Percentiles rank a stretch among this genome's conserved stretches.
phyloP scores from a whole-genome alignment of 2,329 filamentous ascomycete species.

The Fusarium denticulatum region DNA sequence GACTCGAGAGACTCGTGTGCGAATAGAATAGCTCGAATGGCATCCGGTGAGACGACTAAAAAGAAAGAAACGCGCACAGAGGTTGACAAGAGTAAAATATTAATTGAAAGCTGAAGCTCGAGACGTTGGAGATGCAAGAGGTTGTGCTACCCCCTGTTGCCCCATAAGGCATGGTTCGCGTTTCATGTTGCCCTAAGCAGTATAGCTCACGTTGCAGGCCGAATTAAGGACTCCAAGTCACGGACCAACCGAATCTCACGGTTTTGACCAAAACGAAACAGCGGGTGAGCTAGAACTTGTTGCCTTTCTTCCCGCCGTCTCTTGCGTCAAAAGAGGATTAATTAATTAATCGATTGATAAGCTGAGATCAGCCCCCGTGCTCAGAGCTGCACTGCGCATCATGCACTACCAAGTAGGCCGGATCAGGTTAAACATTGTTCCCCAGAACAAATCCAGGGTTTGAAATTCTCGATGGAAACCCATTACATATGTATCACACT shows the following conservation, averaged over 20 bases:
- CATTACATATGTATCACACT: neutral
- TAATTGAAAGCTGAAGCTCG: conserved; percentile 16
- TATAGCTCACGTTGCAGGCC: conserved; percentile 29
- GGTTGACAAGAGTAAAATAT: conserved; percentile 3
- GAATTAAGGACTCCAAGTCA: conserved; percentile 28
- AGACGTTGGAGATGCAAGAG: conserved; percentile 29
- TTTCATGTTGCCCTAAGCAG: conserved; percentile 24
- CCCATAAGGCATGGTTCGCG: conserved; percentile 6
- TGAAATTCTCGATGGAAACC: neutral
- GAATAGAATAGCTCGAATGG: neutral
- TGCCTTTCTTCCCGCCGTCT: neutral
- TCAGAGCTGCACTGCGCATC: neutral
- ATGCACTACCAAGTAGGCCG: neutral
- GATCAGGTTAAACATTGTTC: conserved; percentile 7
- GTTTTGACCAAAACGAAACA: conserved; percentile 14
- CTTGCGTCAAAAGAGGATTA: neutral
- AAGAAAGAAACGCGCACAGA: conserved; percentile 25
- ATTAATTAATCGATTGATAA: neutral
- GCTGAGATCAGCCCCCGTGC: conserved; percentile 4
- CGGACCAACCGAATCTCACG: conserved; percentile 19
- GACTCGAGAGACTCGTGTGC: neutral
- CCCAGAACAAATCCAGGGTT: conserved; percentile 5
- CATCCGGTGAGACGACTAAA: conserved; percentile 23
- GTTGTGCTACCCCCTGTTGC: neutral
- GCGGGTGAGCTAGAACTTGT: neutral